phyloP scores from a whole-genome alignment of 75 land plant genomes.

The Sequoia sempervirens region DNA sequence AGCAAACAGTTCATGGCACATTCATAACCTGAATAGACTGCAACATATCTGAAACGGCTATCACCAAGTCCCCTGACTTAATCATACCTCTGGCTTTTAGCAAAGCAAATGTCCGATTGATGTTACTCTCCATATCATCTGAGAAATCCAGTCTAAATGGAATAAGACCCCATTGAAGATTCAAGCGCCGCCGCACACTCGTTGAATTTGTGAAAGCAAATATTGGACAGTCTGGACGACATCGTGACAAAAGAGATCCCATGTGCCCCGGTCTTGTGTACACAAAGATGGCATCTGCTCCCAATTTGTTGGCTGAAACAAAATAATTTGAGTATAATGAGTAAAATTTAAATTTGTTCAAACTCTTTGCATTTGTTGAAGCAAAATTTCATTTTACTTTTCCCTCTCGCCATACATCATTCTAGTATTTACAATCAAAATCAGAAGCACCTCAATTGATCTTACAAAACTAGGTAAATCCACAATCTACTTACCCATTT shows the following conservation, averaged over 20 bases:
- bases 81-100: constrained; percentile 54
- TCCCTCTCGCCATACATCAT: neutral
- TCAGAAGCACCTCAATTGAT: constrained; percentile 2
- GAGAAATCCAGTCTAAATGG: constrained; percentile 55
- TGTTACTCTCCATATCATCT: constrained; percentile 64
- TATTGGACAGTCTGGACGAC: constrained; percentile 68
- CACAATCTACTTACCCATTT: constrained; percentile 51
- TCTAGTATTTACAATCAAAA: neutral
- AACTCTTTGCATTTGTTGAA: neutral
- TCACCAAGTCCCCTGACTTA: constrained; percentile 49
- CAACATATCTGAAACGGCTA: constrained; percentile 62
- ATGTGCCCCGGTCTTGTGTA: constrained; percentile 61
- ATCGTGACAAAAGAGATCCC: constrained; percentile 71
- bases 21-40: constrained; percentile 58
- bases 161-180: constrained; percentile 72
- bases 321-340: constrained; percentile 3
- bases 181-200: constrained; percentile 43
- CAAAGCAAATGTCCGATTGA: constrained; percentile 40
- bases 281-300: constrained; percentile 78
- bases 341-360: too few species aligned
- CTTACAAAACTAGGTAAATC: neutral
- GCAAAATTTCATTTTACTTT: neutral
- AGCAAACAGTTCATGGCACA: constrained; percentile 3
- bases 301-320: constrained; percentile 71
- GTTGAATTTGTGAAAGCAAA: constrained; percentile 64